Evolutionary conservation across 306 rosid species (phyloP).

Genomic region (Coriaria nepalensis): DNA sequence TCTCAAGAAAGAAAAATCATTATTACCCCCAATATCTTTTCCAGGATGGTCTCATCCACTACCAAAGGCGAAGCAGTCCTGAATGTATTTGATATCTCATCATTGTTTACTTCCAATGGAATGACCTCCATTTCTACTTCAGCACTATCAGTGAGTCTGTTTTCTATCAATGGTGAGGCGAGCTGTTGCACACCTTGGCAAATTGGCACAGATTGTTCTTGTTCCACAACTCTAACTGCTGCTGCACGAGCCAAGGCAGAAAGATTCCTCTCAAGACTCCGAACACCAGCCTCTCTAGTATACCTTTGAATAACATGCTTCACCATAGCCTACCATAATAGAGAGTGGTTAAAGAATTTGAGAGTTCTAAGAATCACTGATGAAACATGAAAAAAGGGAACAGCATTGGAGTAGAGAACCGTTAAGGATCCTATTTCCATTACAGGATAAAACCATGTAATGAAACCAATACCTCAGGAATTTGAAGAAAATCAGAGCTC

Average conservation of each 20-base stretch:
- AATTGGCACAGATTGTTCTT: constrained; percentile 52
- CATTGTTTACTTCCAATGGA: constrained; percentile 65
- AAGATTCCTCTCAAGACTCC: constrained; percentile 75
- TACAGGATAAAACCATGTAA: too few relatives aligned
- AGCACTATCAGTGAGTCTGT: constrained; percentile 70
- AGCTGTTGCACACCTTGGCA: constrained; percentile 63
- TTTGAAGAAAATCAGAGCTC: constrained; percentile 74
- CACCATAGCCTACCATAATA: constrained; percentile 60
- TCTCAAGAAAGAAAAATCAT: neutral
- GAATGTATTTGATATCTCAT: constrained; percentile 59
- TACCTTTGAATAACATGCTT: constrained; percentile 73
- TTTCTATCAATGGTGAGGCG: constrained; percentile 67
- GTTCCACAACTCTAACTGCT: constrained; percentile 88
- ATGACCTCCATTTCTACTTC: constrained; percentile 98
- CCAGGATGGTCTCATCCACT: constrained; percentile 87
- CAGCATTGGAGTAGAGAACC: too few relatives aligned
- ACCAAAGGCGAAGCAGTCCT: constrained; percentile 52
- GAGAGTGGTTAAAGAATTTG: constrained; percentile 1
- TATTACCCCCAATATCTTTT: constrained; percentile 96
- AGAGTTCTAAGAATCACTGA: too few relatives aligned
- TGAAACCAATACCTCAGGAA: constrained; percentile 65
- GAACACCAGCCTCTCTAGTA: constrained; percentile 98
- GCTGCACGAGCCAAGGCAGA: constrained; percentile 98
- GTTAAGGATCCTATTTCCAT: too few relatives aligned
- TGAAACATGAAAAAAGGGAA: too few relatives aligned